phyloP scores from a whole-genome alignment of 2,329 filamentous ascomycete genomes.

The Colletotrichum magnum region DNA sequence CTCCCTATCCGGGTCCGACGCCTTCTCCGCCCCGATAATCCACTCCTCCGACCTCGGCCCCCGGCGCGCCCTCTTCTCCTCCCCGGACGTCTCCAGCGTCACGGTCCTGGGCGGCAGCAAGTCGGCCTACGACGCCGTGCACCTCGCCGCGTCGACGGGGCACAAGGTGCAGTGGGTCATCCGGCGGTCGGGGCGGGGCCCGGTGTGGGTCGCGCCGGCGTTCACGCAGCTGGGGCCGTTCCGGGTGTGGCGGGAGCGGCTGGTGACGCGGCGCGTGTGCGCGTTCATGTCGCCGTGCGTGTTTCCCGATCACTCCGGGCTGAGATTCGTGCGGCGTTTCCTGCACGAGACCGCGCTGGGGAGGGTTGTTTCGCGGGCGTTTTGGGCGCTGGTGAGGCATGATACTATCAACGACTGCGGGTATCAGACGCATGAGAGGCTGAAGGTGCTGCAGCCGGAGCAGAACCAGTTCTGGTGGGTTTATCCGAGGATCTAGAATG shows the following conservation, averaged over 20 bases:
- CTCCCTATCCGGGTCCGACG: conserved; percentile 60
- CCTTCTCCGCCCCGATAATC: conserved; percentile 68
- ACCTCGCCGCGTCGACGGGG: conserved; percentile 67
- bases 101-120: conserved; percentile 74
- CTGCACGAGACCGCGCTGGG: conserved; percentile 43
- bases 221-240: conserved; percentile 65
- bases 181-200: conserved; percentile 69
- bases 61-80: conserved; percentile 48
- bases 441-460: conserved; percentile 52
- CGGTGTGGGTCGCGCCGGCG: conserved; percentile 64
- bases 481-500: conserved; percentile 49
- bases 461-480: conserved; percentile 59
- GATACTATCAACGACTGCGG: conserved; percentile 44
- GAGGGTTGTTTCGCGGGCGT: conserved; percentile 56
- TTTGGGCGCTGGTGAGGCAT: conserved; percentile 64
- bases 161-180: conserved; percentile 71
- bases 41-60: conserved; percentile 68
- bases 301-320: conserved; percentile 44
- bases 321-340: conserved; percentile 43
- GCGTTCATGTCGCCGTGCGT: conserved; percentile 56
- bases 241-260: conserved; percentile 64
- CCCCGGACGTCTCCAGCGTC: conserved; percentile 53
- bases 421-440: conserved; percentile 58
- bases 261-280: conserved; percentile 61
- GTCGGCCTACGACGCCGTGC: conserved; percentile 74